Base-by-base conservation (phyloP, 2,329 filamentous ascomycete genomes). In the Calonectria ilicicola region DNA sequence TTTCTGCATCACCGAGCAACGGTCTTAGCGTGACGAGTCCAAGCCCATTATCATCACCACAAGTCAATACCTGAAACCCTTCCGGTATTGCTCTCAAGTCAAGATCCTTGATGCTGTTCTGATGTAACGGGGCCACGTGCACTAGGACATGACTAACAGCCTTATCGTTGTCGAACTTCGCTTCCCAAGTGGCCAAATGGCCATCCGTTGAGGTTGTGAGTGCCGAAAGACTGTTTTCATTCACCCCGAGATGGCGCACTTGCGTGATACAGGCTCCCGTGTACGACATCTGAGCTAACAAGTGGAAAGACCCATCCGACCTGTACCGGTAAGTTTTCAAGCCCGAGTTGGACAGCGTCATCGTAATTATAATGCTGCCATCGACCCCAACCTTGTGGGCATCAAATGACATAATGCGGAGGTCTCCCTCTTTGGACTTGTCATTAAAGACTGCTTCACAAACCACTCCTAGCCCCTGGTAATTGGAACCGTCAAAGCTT, bases 21-120 rank as follows among this genome's bases (percentile, higher is more conserved):
- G 73, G 71, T 7, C 69, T 72, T 38, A 84, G 65, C 0, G 70
- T 82, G 27, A 89, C 89, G 14, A 94, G 79, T 0, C 90, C 92
- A 0, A 98, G 82, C 4, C 93, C 93, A 74, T 97, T 97, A 82
- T 98, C 97, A 78, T 99, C 97, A 26, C 97, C 95, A 29, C 94
- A 95, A 0, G 95, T 95, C 5, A 94, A 82, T 21, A 98, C 80
- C 1, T 94, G 73, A 76, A 76, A 85, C 77, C 78, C 35, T 80
- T 74, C 21, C 79, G 76, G 17, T 86, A 65, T 32, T 63, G 71
- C 60, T 32, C 77, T 74, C 63, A 91, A 72, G 72, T 89, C 89
- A 3, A 93, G 84, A 23, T 87, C 85, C 82, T 98, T 97, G 81
- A 98, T 91, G 64, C 93, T 92, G 82, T 90, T 98, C 78, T 98